These are phyloP conservation scores for Rhizophagus sp. DNA, from an alignment of 192 early-diverging fungal species.

Conservation along the genomic window DNA sequence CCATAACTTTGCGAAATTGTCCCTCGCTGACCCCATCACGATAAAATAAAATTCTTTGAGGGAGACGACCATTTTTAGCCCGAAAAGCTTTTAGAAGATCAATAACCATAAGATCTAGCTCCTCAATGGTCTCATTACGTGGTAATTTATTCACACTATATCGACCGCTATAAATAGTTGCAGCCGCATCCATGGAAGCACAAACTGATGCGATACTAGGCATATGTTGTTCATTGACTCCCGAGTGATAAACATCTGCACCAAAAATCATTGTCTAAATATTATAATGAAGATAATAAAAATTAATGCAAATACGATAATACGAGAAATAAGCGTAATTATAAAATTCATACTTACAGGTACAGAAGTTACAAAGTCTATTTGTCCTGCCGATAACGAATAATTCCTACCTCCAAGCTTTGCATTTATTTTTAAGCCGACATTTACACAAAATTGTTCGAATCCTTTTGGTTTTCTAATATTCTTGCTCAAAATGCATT, in stretches of 20 bases:
- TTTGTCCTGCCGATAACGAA: neutral
- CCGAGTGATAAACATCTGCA: slow-evolving; percentile 11
- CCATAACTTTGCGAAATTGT: slow-evolving; percentile 41
- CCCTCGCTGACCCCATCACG: slow-evolving; percentile 87
- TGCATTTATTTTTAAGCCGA: neutral
- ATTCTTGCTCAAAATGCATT: neutral
- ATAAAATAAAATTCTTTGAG: slow-evolving; percentile 75
- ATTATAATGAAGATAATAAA: neutral
- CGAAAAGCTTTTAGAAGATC: slow-evolving; percentile 63
- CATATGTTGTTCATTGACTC: slow-evolving; percentile 1
- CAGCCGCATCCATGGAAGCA: slow-evolving; percentile 57
- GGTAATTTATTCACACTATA: slow-evolving; percentile 46
- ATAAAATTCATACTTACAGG: neutral
- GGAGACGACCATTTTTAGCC: slow-evolving; percentile 59
- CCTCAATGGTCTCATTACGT: slow-evolving; percentile 63
- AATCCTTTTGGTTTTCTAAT: neutral
- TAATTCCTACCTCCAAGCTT: slow-evolving; percentile 7
- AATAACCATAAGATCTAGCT: slow-evolving; percentile 58
- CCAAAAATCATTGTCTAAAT: neutral
- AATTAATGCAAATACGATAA: neutral
- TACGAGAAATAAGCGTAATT: too few species aligned
- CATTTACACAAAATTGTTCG: slow-evolving; percentile 16
- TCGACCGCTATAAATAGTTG: slow-evolving; percentile 57
- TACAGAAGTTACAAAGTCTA: neutral
- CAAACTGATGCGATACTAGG: slow-evolving; percentile 24